Evolutionary conservation across 2,329 filamentous ascomycete genomes (phyloP).

Genomic region (Lasiodiplodia hormozganensis): DNA sequence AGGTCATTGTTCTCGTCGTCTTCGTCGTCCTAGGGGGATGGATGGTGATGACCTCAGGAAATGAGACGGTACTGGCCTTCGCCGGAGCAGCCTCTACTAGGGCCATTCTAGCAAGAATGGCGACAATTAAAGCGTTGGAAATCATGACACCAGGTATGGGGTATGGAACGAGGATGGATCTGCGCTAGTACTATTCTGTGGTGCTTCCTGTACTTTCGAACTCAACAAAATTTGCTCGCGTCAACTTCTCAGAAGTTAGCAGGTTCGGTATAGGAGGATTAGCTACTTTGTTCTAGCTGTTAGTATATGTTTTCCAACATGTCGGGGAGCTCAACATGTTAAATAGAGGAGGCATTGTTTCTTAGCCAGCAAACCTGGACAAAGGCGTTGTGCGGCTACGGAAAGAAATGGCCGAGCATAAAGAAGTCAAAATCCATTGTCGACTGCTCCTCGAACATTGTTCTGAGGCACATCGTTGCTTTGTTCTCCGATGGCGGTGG

Average conservation of each 20-base stretch:
- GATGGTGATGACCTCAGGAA: slow-evolving; percentile 9
- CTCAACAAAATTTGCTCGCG: background rate
- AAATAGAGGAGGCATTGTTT: background rate
- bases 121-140: background rate
- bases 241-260: background rate
- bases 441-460: background rate
- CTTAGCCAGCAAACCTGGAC: background rate
- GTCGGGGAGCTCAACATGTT: background rate
- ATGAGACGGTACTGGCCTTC: background rate
- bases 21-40: background rate
- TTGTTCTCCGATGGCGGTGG: background rate
- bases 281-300: too few species aligned
- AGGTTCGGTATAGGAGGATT: background rate
- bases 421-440: background rate
- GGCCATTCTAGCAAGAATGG: slow-evolving; percentile 8
- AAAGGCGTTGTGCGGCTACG: background rate
- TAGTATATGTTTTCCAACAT: background rate
- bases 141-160: background rate
- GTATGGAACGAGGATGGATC: too few species aligned
- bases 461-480: background rate
- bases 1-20: background rate
- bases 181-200: too few species aligned
- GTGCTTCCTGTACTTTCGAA: background rate
- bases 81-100: background rate
- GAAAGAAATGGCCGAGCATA: background rate